Conservation (phyloP, 1,284 basidiomycete genomes). For the Fomitopsis betulina region DNA sequence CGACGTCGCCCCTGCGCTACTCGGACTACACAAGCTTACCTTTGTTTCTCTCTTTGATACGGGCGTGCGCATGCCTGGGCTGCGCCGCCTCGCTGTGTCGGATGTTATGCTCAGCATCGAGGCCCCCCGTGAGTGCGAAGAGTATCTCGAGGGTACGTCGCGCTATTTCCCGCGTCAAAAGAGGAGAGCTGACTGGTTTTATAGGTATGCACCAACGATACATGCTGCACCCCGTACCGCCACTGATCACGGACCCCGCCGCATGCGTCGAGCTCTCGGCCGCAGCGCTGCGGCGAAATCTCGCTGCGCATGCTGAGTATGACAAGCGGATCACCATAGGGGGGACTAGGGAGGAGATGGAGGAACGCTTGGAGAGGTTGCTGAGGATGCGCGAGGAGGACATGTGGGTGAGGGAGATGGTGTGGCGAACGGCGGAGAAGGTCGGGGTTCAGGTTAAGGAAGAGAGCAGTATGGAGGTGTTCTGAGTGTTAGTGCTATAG, state of each 20-base stretch:
- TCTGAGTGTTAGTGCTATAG: not conserved
- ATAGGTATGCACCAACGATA: conserved; percentile 44
- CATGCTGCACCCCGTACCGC: conserved; percentile 39
- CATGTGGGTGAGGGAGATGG: conserved; percentile 44
- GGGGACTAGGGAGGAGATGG: conserved; percentile 27
- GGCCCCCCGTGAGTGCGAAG: conserved; percentile 46
- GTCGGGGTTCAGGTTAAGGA: not conserved
- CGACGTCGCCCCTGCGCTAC: conserved; percentile 49
- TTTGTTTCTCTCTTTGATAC: conserved; percentile 52
- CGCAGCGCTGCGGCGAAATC: conserved; percentile 48
- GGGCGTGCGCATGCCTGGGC: conserved; percentile 47
- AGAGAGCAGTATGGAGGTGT: not conserved
- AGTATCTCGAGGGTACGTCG: conserved; percentile 49
- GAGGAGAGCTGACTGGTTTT: not conserved
- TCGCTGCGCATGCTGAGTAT: conserved; percentile 41
- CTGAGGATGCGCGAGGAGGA: conserved; percentile 43
- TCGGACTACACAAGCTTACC: conserved; percentile 40
- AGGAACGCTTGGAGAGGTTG: conserved; percentile 25
- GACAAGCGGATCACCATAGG: conserved; percentile 23
- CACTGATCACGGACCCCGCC: conserved; percentile 43
- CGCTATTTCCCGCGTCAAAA: not conserved
- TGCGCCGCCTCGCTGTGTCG: conserved; percentile 41
- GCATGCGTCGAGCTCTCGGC: conserved; percentile 38
- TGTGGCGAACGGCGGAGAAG: conserved; percentile 19
- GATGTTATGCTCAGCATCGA: conserved; percentile 40